A percentile compares a stretch with the other conserved stretches of the same genome.
Evolutionary conservation across 1,284 basidiomycete species (phyloP).

Genomic region (Trametes hirsuta): DNA sequence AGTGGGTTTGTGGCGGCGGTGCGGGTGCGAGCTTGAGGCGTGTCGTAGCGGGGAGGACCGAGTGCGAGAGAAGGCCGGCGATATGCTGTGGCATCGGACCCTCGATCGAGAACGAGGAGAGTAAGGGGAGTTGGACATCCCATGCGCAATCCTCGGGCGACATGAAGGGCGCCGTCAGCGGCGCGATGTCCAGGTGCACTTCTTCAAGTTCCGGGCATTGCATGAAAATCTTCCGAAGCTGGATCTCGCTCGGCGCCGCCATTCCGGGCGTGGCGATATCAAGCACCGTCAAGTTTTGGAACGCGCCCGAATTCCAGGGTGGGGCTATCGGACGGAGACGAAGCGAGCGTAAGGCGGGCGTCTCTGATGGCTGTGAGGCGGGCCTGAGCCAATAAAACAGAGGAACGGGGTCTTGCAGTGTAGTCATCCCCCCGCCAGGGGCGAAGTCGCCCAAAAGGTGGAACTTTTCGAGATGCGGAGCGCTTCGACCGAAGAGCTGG

Average conservation of each 20-base stretch:
- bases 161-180: neutral
- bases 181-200: neutral
- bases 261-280: neutral
- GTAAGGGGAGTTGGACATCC: neutral
- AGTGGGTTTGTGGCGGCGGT: no score
- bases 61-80: neutral
- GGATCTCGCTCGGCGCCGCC: neutral
- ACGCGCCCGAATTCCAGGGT: neutral
- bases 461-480: neutral
- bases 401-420: neutral
- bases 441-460: neutral
- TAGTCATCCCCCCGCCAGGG: neutral
- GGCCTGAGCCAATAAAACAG: no score
- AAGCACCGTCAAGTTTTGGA: neutral
- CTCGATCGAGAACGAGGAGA: neutral
- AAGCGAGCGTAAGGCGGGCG: neutral
- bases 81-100: neutral
- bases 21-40: neutral
- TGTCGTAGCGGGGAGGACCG: neutral
- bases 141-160: neutral
- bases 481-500: neutral
- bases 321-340: neutral
- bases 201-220: slow-evolving; percentile 1
- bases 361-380: neutral
- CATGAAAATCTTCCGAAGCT: neutral